Percentiles rank a stretch among this genome's conserved stretches.
phyloP scores from a whole-genome alignment of 2,329 filamentous ascomycete species.

The Onygena corvina region DNA sequence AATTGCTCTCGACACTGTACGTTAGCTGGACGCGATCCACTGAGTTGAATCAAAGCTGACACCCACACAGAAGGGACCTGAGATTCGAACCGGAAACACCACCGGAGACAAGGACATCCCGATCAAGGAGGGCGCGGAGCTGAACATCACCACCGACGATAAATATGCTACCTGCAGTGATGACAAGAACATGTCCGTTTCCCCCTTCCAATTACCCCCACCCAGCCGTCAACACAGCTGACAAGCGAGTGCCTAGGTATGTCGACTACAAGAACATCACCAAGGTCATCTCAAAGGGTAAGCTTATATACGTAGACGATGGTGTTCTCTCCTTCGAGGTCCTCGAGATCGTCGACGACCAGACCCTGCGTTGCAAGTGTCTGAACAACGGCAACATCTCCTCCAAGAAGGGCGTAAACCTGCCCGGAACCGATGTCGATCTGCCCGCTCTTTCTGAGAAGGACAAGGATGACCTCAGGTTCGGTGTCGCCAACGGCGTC shows the following conservation, averaged over 20 bases:
- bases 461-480: conserved; percentile 85
- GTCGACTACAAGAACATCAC: conserved; percentile 99
- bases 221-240: neutral
- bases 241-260: conserved; percentile 46
- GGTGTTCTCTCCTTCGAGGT: conserved; percentile 96
- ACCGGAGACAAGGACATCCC: conserved; percentile 60
- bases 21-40: conserved; percentile 33
- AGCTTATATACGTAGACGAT: conserved; percentile 95
- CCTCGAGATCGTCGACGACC: conserved; percentile 69
- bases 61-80: conserved; percentile 56
- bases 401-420: conserved; percentile 97
- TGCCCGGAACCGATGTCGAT: conserved; percentile 97
- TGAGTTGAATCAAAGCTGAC: neutral
- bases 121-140: conserved; percentile 66
- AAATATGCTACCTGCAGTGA: conserved; percentile 74
- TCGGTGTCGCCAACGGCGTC: conserved; percentile 96
- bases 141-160: conserved; percentile 97
- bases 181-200: conserved; percentile 78
- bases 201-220: neutral
- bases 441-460: conserved; percentile 95
- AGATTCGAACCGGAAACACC: conserved; percentile 75
- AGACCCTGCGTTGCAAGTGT: conserved; percentile 75
- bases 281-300: conserved; percentile 84
- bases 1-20: conserved; percentile 76
- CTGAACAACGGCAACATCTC: conserved; percentile 98